These are phyloP conservation scores for Mucor piriformis DNA, from an alignment of 371 early-diverging fungal genomes.

Conservation along the genomic window DNA sequence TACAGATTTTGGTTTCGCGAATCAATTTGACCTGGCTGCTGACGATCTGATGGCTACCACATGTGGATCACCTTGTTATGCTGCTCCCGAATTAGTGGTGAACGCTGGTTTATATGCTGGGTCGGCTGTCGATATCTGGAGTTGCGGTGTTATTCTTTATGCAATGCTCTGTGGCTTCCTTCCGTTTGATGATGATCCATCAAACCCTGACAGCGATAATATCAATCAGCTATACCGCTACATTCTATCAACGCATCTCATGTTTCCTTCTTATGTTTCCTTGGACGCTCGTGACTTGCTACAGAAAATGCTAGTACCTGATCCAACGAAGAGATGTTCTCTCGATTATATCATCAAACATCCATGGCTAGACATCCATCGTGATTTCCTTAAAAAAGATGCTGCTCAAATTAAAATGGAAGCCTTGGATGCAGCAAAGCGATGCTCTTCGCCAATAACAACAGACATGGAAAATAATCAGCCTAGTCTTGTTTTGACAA, in stretches of 20 bases:
- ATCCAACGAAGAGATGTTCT: slow-evolving; percentile 60
- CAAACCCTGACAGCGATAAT: slow-evolving; percentile 72
- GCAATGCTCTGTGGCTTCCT: slow-evolving; percentile 80
- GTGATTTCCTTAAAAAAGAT: slow-evolving; percentile 59
- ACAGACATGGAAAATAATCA: slow-evolving; percentile 28
- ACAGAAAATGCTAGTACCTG: slow-evolving; percentile 65
- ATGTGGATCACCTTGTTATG: slow-evolving; percentile 98
- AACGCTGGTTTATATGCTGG: slow-evolving; percentile 95
- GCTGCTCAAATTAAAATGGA: slow-evolving; percentile 49
- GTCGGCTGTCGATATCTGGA: slow-evolving; percentile 95
- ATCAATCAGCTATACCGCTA: slow-evolving; percentile 69
- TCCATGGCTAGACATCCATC: slow-evolving; percentile 73
- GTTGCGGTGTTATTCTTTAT: slow-evolving; percentile 90
- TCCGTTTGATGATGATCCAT: slow-evolving; percentile 85
- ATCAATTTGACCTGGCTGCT: slow-evolving; percentile 70
- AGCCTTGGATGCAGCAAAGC: slow-evolving; percentile 72
- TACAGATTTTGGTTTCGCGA: slow-evolving; percentile 99
- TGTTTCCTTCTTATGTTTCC: slow-evolving; percentile 58
- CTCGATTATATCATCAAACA: slow-evolving; percentile 63
- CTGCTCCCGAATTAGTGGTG: slow-evolving; percentile 96
- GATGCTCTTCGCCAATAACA: not conserved
- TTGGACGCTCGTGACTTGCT: slow-evolving; percentile 61
- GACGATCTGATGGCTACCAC: slow-evolving; percentile 85
- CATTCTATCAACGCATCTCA: slow-evolving; percentile 60
- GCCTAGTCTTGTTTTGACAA: slow-evolving; percentile 34